These are phyloP conservation scores for Diaporthe ampelina DNA, from an alignment of 2,329 filamentous ascomycete species.

Conservation along the genomic window DNA sequence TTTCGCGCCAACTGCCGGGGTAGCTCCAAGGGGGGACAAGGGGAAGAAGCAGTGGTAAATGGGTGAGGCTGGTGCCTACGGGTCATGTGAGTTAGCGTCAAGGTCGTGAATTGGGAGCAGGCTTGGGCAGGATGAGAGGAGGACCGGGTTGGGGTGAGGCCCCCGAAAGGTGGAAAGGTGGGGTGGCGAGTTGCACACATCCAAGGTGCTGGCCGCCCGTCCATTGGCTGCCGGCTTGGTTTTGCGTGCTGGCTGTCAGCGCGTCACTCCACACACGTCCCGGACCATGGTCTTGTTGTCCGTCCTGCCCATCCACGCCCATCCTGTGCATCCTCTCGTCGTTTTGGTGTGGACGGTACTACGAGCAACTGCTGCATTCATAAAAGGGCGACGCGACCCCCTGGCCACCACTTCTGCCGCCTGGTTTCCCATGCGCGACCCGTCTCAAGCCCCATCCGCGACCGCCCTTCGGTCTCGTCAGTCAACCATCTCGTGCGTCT, in stretches of 20 bases:
- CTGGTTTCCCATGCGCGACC: slow-evolving; percentile 30
- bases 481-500: neutral
- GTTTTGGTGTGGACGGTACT: slow-evolving; percentile 3
- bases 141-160: slow-evolving; percentile 6
- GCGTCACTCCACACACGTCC: slow-evolving; percentile 9
- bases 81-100: slow-evolving; percentile 41
- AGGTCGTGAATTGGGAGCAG: slow-evolving; percentile 18
- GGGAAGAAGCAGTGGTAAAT: neutral
- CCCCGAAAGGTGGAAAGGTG: slow-evolving; percentile 17
- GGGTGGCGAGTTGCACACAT: slow-evolving; percentile 19
- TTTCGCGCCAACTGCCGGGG: neutral
- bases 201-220: neutral
- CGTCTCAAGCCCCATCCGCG: slow-evolving; percentile 31
- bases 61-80: slow-evolving; percentile 34
- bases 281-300: neutral
- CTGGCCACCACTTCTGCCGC: slow-evolving; percentile 25
- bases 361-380: neutral
- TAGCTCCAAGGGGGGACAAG: neutral
- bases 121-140: neutral
- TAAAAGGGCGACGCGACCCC: slow-evolving; percentile 35
- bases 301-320: neutral
- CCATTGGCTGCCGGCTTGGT: slow-evolving; percentile 11
- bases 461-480: neutral
- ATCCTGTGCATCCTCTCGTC: slow-evolving; percentile 4
- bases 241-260: slow-evolving; percentile 23